Conservation (phyloP, 495 filamentous ascomycete genomes). For the Neurospora sp. region DNA sequence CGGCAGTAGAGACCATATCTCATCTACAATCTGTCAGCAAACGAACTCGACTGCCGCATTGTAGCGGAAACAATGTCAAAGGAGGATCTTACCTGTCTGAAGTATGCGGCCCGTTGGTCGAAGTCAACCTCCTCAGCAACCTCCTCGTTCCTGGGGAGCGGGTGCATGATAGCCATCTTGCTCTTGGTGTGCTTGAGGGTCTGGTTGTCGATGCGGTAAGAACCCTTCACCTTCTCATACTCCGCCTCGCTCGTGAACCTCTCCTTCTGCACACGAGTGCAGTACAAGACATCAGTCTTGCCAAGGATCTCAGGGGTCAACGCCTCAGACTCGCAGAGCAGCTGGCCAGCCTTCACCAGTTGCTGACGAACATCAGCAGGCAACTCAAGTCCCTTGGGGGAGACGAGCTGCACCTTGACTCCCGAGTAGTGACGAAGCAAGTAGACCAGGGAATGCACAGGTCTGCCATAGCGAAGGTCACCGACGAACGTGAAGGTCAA, state of each 20-base stretch:
- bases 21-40: conserved; percentile 61
- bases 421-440: conserved; percentile 82
- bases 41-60: conserved; percentile 3
- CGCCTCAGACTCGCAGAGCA: conserved; percentile 60
- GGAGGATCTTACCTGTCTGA: conserved; percentile 76
- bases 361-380: conserved; percentile 62
- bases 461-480: conserved; percentile 84
- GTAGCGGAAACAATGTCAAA: neutral
- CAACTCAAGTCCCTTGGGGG: conserved; percentile 67
- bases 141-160: conserved; percentile 85
- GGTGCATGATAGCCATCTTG: conserved; percentile 91
- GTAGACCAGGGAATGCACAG: conserved; percentile 89
- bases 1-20: conserved; percentile 93
- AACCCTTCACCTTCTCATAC: conserved; percentile 80
- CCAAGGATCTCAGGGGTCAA: conserved; percentile 80
- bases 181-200: conserved; percentile 86
- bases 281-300: conserved; percentile 83
- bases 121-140: conserved; percentile 93
- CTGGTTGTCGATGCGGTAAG: conserved; percentile 77
- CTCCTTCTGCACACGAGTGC: conserved; percentile 93
- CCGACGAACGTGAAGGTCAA: conserved; percentile 93
- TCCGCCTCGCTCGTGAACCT: conserved; percentile 68
- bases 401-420: conserved; percentile 83
- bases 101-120: conserved; percentile 94
- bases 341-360: conserved; percentile 62